Evolutionary conservation across 495 filamentous ascomycete genomes (phyloP).

Genomic region (Pyrenula aspistea): DNA sequence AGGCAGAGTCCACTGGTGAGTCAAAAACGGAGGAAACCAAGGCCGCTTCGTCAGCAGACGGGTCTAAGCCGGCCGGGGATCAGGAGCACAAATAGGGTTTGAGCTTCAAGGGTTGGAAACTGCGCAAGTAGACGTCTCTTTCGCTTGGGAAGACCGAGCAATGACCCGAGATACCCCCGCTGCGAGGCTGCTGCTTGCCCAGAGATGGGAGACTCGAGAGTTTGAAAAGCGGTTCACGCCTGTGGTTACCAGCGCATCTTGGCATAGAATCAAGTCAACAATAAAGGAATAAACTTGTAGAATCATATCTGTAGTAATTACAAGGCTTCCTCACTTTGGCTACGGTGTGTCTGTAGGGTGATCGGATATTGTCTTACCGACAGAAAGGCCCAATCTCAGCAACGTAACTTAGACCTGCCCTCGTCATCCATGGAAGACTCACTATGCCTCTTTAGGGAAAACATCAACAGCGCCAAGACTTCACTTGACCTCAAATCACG

Average conservation of each 20-base stretch:
- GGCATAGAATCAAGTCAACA: no score
- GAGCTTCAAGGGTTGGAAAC: neutral
- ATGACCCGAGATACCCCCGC: neutral
- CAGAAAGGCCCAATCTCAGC: no score
- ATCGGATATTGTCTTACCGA: no score
- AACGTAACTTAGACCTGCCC: no score
- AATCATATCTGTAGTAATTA: no score
- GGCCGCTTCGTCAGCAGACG: conserved; percentile 16
- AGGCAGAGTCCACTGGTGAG: neutral
- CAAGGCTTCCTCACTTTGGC: no score
- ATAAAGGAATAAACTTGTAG: no score
- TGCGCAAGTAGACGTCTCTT: neutral
- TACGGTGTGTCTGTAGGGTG: no score
- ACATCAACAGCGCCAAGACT: neutral
- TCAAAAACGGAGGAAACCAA: neutral
- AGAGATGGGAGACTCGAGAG: neutral
- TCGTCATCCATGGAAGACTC: no score
- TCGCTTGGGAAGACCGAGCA: neutral
- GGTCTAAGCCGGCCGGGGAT: neutral
- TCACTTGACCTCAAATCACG: no score
- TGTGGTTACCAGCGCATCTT: no score
- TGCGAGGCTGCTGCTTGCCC: no score
- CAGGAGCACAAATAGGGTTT: neutral
- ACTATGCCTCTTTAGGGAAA: neutral
- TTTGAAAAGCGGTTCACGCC: neutral